Evolutionary conservation across 192 early-diverging fungal species (phyloP), one percentile per base, ranked within the genome.

Genomic region (Gaertneriomyces semiglobifer): DNA sequence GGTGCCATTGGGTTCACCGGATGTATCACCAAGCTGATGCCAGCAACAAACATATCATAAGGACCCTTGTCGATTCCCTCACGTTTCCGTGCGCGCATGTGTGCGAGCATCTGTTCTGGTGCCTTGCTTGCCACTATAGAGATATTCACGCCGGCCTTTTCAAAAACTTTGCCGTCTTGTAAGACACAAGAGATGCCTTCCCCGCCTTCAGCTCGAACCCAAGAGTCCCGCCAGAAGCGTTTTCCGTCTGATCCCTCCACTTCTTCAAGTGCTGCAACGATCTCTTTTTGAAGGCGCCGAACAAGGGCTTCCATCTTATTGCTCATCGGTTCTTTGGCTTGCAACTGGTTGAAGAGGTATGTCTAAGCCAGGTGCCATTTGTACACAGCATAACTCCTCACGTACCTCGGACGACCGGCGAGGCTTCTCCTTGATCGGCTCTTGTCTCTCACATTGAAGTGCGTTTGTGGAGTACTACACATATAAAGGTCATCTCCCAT

Each of bases 141-240:
- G 71, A 95, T 85, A 63, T 89, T 89, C 33, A 99, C 96, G n/a
- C 94, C 96, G 9, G 94, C 96, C 86, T 99, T 96, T 71, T 96
- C 93, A 78, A 93, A 93, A 18, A 92, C 92, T 52, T 88, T 88
- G 60, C 95, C 94, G 51, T 92, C 90, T 68, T 94, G 91, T 40
- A 99, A 68, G 7, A 97, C 90, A 75, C 90, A 92, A 18, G 94
- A 93, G 54, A 92, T 86, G 20, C 96, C 96, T 48, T 90, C 88
- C 7, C 96, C 96, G 41, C 95, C 95, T 70, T 97, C 93, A n/a
- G 76, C 74, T 18, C 96, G 84, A 55, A 86, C 72, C 96, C 96
- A 99, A 19, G 74, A 55, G 73, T 94, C 93, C 20, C 86, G 81
- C 16, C 79, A 63, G 71, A 96, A 96, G 12, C 42, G 66, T n/a